These are phyloP conservation scores for Dacryopinax primogenitus DNA, from an alignment of 768 basidiomycete species.

Conservation along the genomic window DNA sequence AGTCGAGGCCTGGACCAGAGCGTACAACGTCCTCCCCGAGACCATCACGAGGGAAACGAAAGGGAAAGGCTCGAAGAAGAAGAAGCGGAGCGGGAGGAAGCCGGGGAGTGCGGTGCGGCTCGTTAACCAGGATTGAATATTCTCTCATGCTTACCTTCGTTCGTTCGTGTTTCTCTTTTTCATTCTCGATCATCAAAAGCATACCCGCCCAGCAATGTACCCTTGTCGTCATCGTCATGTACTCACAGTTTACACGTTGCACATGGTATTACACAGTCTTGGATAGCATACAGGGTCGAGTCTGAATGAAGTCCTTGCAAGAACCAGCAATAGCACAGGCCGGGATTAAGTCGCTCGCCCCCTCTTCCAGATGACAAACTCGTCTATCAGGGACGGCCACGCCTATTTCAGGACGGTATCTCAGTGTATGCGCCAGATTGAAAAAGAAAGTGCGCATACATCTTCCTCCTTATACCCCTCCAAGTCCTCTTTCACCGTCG, in stretches of 20 bases:
- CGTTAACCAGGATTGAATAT: slow-evolving; percentile 1
- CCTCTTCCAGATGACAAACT: slow-evolving; percentile 60
- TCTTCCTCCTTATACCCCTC: slow-evolving; percentile 63
- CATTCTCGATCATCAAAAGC: background rate
- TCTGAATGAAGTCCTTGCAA: background rate
- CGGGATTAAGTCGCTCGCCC: no score
- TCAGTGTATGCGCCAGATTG: background rate
- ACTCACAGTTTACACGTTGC: background rate
- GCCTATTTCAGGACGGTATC: slow-evolving; percentile 35
- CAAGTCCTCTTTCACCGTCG: slow-evolving; percentile 45
- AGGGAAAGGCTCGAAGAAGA: background rate
- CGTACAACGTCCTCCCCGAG: background rate
- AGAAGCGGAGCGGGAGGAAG: background rate
- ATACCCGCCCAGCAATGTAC: background rate
- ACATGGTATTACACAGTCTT: no score
- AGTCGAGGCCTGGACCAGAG: background rate
- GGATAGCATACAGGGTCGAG: background rate
- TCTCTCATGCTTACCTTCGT: background rate
- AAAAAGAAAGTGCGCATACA: slow-evolving; percentile 32
- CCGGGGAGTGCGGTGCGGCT: background rate
- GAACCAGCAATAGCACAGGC: no score
- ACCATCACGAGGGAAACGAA: background rate
- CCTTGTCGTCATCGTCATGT: background rate
- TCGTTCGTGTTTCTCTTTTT: background rate
- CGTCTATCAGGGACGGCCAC: slow-evolving; percentile 72